phyloP scores from a whole-genome alignment of 1,284 basidiomycete genomes.

The Ceratobasidium sp. region DNA sequence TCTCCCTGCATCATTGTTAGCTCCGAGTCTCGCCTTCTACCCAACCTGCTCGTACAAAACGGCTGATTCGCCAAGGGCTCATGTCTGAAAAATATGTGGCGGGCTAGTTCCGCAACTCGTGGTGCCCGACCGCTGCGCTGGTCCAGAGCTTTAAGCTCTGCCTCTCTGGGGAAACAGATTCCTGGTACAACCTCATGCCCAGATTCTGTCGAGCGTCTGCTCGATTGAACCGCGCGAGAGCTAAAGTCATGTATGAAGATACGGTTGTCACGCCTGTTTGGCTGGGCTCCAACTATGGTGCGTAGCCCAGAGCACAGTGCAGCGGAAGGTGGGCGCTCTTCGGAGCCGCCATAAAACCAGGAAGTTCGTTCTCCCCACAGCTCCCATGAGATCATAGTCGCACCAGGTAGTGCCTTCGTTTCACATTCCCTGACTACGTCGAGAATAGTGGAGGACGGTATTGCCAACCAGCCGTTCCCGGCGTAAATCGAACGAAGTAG shows the following conservation, averaged over 20 bases:
- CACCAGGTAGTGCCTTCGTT: not conserved
- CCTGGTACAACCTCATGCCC: not conserved
- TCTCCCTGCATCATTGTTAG: slow-evolving; percentile 10
- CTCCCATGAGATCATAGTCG: slow-evolving; percentile 9
- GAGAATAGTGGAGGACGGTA: slow-evolving; percentile 4
- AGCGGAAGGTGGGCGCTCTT: no score
- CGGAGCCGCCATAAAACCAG: not conserved
- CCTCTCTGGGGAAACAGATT: slow-evolving; percentile 3
- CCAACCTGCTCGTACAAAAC: slow-evolving; percentile 3
- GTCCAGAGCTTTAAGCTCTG: not conserved
- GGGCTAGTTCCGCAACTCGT: not conserved
- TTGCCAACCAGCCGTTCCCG: not conserved
- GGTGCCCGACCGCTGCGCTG: not conserved
- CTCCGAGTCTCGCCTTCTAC: not conserved
- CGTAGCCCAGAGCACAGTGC: not conserved
- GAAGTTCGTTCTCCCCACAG: not conserved
- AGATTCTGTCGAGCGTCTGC: not conserved
- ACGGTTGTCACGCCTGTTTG: not conserved
- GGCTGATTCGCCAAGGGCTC: not conserved
- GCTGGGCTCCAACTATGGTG: not conserved
- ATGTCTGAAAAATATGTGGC: not conserved
- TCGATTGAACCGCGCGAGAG: not conserved
- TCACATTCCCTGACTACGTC: not conserved
- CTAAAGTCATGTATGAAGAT: not conserved
- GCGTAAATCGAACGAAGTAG: not conserved